Evolutionary conservation across 345 rosid species (phyloP).

Genomic region (Pistacia atlantica): DNA sequence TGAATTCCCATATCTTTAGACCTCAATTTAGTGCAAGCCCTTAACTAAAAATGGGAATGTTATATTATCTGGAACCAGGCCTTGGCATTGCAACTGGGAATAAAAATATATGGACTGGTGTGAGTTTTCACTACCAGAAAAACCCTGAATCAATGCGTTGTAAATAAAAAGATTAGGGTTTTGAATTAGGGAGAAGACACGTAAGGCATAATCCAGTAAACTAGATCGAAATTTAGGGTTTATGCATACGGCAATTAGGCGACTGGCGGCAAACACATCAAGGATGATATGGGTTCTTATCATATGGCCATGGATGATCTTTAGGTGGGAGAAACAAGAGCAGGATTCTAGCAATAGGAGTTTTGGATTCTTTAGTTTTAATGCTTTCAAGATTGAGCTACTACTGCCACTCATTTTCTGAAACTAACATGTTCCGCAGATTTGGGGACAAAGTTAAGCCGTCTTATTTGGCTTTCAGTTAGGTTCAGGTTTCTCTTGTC

Average conservation of each 20-base stretch:
- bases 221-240: constrained; percentile 20
- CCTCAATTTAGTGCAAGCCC: constrained; percentile 50
- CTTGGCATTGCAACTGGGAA: constrained; percentile 32
- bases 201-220: constrained; percentile 42
- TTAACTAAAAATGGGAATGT: constrained; percentile 68
- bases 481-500: neutral
- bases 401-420: too few species aligned
- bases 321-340: constrained; percentile 37
- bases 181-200: constrained; percentile 52
- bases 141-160: constrained; percentile 59
- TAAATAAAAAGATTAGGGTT: constrained; percentile 60
- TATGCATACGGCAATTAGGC: constrained; percentile 50
- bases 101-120: constrained; percentile 46
- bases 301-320: constrained; percentile 63
- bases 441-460: neutral
- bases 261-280: constrained; percentile 61
- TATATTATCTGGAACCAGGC: constrained; percentile 60
- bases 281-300: constrained; percentile 54
- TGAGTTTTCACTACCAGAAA: constrained; percentile 45
- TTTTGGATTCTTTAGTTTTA: too few species aligned
- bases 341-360: too few species aligned
- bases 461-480: neutral
- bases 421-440: too few species aligned
- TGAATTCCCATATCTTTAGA: constrained; percentile 49
- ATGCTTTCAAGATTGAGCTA: too few species aligned